Evolutionary conservation across 192 early-diverging fungal species (phyloP).

Genomic region (Gorgonomyces haynaldii): DNA sequence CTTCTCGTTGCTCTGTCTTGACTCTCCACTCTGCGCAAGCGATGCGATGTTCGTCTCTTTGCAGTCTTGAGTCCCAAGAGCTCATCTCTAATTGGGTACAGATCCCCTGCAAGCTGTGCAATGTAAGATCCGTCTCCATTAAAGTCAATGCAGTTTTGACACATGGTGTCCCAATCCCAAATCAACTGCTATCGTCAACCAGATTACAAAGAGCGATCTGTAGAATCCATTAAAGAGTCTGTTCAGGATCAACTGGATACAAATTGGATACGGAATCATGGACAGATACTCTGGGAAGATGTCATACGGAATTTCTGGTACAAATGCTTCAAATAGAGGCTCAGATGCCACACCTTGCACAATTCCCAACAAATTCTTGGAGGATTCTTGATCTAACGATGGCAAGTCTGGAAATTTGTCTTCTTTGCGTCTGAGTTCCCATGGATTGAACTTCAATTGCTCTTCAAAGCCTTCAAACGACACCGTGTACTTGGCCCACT

Average conservation of each 20-base stretch:
- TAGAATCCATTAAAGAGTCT: slow-evolving; percentile 16
- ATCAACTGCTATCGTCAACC: slow-evolving; percentile 3
- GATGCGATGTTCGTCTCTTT: no score
- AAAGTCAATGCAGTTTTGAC: slow-evolving; percentile 1
- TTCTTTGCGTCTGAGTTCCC: slow-evolving; percentile 11
- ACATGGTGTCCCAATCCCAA: slow-evolving; percentile 7
- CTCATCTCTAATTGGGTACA: background rate
- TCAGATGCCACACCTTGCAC: background rate
- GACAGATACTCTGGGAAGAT: slow-evolving; percentile 15
- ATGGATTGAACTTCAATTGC: slow-evolving; percentile 10
- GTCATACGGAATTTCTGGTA: slow-evolving; percentile 8
- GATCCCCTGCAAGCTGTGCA: background rate
- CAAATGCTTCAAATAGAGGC: slow-evolving; percentile 9
- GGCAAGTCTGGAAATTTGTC: slow-evolving; percentile 1
- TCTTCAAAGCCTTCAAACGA: slow-evolving; percentile 4
- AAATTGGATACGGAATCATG: slow-evolving; percentile 17
- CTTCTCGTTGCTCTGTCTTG: no score
- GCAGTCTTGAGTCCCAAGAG: no score
- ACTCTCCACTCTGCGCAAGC: no score
- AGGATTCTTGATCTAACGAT: background rate
- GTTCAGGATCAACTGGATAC: slow-evolving; percentile 8
- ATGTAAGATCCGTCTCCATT: slow-evolving; percentile 1
- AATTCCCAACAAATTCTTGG: slow-evolving; percentile 1
- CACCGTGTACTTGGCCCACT: slow-evolving; percentile 12
- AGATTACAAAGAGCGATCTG: slow-evolving; percentile 9